Conservation (phyloP, 129 eudicot genomes). For the Erigeron canadensis region DNA sequence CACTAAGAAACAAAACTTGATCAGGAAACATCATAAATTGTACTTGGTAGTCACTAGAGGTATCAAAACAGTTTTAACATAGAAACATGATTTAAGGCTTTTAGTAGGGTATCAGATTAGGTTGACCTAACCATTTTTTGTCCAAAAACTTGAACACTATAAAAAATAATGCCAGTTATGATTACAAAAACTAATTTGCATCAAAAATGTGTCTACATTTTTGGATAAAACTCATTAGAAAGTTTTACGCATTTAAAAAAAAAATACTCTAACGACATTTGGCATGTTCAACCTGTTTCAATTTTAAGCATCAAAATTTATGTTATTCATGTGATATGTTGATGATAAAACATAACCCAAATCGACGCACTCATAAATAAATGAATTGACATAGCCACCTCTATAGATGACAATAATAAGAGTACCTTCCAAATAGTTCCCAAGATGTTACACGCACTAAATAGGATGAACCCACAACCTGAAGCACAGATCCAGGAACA, state of each 20-base stretch:
- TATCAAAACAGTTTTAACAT: neutral
- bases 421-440: slow-evolving; percentile 96
- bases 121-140: neutral
- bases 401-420: neutral
- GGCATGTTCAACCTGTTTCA: neutral
- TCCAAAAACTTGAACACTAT: neutral
- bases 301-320: neutral
- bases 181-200: neutral
- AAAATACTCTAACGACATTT: neutral
- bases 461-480: slow-evolving; percentile 82
- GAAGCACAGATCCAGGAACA: slow-evolving; percentile 80
- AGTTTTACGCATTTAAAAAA: neutral
- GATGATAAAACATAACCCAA: neutral
- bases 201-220: neutral
- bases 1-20: slow-evolving; percentile 40
- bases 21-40: neutral
- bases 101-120: neutral
- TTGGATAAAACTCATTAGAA: neutral
- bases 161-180: neutral
- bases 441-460: slow-evolving; percentile 89
- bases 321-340: neutral
- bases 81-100: neutral
- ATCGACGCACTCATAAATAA: neutral
- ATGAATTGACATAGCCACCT: neutral
- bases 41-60: slow-evolving; percentile 2